Evolutionary conservation across 352 stramenopile species (phyloP), one percentile per base, ranked within the genome.

Genomic region (Blastocystis sp.): DNA sequence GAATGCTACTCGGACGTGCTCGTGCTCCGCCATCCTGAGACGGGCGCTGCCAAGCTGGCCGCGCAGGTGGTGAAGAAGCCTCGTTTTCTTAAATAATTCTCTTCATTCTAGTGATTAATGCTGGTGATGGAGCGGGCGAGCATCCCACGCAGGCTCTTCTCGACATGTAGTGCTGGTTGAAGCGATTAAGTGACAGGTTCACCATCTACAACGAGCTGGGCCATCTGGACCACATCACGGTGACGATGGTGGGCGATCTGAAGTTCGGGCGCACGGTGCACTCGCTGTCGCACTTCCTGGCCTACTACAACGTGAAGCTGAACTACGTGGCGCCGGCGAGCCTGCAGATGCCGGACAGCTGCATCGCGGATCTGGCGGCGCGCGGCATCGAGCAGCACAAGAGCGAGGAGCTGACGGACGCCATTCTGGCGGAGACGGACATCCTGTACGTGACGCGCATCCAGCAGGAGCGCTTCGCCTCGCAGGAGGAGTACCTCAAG

Each of bases 181-280:
- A 34, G 94, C 93, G 81, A 93, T 97, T 90, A 17, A 62, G 23
- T 79, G 3, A 3, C 38, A 86, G 84, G 45, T 76, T 91, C 45
- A 91, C 89, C 7, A 90, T 91, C 79, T 97, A 96, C 21, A 94
- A 99, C 91, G 92, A 98, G 34, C 45, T 88, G 23, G 56, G 91
- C 48, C 91, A 91, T 38, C 88, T 95, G 19, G 89, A 92, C 65
- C 92, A 92, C 70, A 96, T 97, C 88, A 93, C 95, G 52, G 92
- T 99, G 48, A 97, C 96, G 11, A 94, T 99, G 91, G 92, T 99
- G 48, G 96, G 97, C 43, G 97, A 99, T 91, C 93, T 99, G 52
- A 99, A 98, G 92, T 95, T 98, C 91, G 97, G 97, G 53, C 93
- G 97, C 86, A 99, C 97, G 1, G 96, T 98, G 88, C 97, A 99